These are phyloP conservation scores for Thalassiosira hispida DNA, from an alignment of 352 stramenopile species.

Conservation along the genomic window DNA sequence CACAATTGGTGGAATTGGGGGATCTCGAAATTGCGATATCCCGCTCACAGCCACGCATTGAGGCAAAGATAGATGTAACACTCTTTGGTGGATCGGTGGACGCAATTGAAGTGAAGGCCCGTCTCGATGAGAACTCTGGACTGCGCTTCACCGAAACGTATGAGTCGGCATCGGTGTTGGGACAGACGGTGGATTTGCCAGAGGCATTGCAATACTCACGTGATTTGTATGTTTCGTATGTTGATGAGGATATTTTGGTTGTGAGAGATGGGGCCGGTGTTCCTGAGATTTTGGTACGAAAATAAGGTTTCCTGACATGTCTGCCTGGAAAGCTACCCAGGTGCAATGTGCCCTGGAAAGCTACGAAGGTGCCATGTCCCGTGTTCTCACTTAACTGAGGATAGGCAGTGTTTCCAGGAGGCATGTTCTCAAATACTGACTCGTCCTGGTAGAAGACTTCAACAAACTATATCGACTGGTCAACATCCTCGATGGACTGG, in stretches of 20 bases:
- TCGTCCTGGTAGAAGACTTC: too few relatives aligned
- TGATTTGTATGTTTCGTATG: constrained; percentile 84
- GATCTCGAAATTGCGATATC: constrained; percentile 80
- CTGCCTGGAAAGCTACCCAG: too few relatives aligned
- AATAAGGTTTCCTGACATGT: too few relatives aligned
- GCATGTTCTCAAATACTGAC: too few relatives aligned
- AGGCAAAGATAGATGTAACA: constrained; percentile 70
- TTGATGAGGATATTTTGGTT: constrained; percentile 85
- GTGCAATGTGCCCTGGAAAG: too few relatives aligned
- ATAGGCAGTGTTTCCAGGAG: too few relatives aligned
- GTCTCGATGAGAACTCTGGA: constrained; percentile 65
- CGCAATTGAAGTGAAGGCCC: constrained; percentile 61
- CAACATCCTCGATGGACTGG: too few relatives aligned
- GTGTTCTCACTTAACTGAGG: too few relatives aligned
- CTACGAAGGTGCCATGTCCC: too few relatives aligned
- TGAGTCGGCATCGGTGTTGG: constrained; percentile 68
- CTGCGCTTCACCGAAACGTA: constrained; percentile 82
- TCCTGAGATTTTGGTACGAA: constrained; percentile 82
- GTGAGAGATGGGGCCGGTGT: constrained; percentile 78
- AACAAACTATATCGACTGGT: too few relatives aligned
- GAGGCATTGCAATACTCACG: constrained; percentile 74
- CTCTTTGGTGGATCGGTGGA: constrained; percentile 57
- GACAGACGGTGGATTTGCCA: constrained; percentile 70
- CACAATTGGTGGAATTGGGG: constrained; percentile 63
- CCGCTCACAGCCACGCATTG: constrained; percentile 70